phyloP scores from a whole-genome alignment of 1,284 basidiomycete genomes.

The Thelephora terrestris region DNA sequence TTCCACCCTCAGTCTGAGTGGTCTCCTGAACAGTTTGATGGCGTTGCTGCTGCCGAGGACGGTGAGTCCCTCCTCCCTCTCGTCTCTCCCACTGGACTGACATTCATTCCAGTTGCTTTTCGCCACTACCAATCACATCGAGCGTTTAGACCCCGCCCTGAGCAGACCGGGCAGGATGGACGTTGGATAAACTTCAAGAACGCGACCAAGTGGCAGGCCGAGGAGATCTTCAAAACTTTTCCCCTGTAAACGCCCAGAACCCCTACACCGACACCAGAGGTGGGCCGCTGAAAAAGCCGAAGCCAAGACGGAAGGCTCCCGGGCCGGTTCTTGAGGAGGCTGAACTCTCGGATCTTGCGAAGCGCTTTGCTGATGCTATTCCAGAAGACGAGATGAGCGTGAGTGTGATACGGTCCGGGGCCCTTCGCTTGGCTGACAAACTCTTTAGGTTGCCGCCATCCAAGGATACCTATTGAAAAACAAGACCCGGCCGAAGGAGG shows the following conservation, averaged over 20 bases:
- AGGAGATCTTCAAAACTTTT: conserved; percentile 90
- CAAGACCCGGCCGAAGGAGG: conserved; percentile 73
- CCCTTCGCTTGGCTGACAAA: conserved; percentile 3
- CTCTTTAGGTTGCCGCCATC: conserved; percentile 59
- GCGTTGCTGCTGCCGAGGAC: conserved; percentile 76
- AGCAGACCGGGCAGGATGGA: conserved; percentile 79
- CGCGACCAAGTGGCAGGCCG: conserved; percentile 79
- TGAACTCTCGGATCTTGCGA: conserved; percentile 65
- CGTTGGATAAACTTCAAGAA: conserved; percentile 85
- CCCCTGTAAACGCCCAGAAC: conserved; percentile 42
- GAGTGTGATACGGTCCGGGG: conserved; percentile 19
- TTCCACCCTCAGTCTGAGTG: conserved; percentile 73
- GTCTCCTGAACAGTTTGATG: conserved; percentile 79
- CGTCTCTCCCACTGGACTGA: background rate
- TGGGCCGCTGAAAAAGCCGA: conserved; percentile 29
- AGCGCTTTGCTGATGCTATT: conserved; percentile 65
- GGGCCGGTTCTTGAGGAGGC: conserved; percentile 61
- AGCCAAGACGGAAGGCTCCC: conserved; percentile 46
- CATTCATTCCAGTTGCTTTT: conserved; percentile 53
- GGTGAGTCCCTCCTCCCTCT: conserved; percentile 38
- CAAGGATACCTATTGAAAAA: conserved; percentile 81
- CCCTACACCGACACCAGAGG: conserved; percentile 9
- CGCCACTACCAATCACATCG: conserved; percentile 79
- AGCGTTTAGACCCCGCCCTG: conserved; percentile 73
- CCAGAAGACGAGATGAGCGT: conserved; percentile 78